Percentiles rank a stretch among this genome's conserved stretches.
Conservation (phyloP, 75 land plant genomes). For the Sequoiadendron giganteum region DNA sequence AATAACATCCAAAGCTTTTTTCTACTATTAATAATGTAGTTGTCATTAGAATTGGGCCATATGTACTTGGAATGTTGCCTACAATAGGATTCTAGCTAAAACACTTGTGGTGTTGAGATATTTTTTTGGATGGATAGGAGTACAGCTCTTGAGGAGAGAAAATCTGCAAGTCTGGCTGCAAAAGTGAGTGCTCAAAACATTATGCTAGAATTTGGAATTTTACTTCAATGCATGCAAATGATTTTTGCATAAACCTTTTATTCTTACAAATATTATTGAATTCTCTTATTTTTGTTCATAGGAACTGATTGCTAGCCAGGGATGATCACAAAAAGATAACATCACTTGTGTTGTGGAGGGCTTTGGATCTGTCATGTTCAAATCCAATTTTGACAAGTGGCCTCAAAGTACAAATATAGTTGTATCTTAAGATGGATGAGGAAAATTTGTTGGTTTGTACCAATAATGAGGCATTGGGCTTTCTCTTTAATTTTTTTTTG, state of each 20-base stretch:
- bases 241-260: background rate
- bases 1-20: too few species aligned
- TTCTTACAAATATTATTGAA: background rate
- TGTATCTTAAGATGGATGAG: conserved; percentile 90
- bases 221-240: background rate
- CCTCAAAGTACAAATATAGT: conserved; percentile 50
- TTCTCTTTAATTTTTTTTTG: background rate
- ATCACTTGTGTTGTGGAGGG: conserved; percentile 89
- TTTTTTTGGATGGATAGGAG: conserved; percentile 94
- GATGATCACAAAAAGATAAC: conserved; percentile 50
- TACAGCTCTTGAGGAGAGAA: conserved; percentile 83
- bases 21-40: too few species aligned
- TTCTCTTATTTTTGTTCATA: conserved; percentile 18
- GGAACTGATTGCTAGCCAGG: conserved; percentile 47
- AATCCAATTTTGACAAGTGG: conserved; percentile 81
- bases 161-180: conserved; percentile 65
- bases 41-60: too few species aligned
- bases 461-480: background rate
- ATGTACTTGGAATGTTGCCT: too few species aligned
- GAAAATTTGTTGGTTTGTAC: conserved; percentile 88
- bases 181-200: conserved; percentile 47
- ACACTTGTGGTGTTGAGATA: conserved; percentile 76
- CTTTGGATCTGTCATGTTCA: conserved; percentile 82
- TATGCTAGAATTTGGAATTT: background rate
- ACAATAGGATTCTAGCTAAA: too few species aligned